Base-by-base conservation (phyloP, 2,329 filamentous ascomycete species). In the Colletotrichum sp. region DNA sequence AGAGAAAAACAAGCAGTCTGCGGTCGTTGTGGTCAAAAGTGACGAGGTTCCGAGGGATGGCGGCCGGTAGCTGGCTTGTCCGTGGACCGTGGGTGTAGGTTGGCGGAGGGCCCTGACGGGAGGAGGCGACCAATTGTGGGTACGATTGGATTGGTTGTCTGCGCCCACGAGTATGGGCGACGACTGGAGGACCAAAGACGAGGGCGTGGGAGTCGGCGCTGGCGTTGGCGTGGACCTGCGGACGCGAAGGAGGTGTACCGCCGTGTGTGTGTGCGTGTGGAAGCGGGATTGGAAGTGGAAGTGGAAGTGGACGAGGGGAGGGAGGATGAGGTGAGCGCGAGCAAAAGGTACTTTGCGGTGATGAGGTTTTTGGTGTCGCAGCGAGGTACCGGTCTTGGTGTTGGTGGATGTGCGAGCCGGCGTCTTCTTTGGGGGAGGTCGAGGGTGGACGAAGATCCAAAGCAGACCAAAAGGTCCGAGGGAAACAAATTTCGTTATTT, bases 11-110 rank as follows among this genome's bases (percentile, higher is more conserved):
- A 62, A 71, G 59, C 26, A 36, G 44, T 34, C 59, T 55, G 70
- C 52, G 39, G 74, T 75, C 52, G 70, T 55, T 55, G 69, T 67
- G 70, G 69, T 75, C 32, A 39, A 72, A 74, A 74, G 74, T 69
- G 74, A 76, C 70, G 70, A 76, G 52, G 74, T 74, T 74, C 74
- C 74, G 74, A 76, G 74, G 74, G 74, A 76, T 76, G 65, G 44
- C 70, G 64, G 34, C 62, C 28, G 39, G 69, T 75, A 34, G 57
- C 64, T 73, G 24, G 64, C 39, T 72, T 24, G 73, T 75, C 73
- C 63, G 73, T 73, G 70, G 70, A 52, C 44, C 44, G 44, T 52
- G 44, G 44, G 44, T 52, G 44, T 52, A n/a, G 48, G 44, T 66
- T 55, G 63, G 63, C 22, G 73, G 70, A 65, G 73, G 69, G 63